Evolutionary conservation across 2,329 filamentous ascomycete species (phyloP), one percentile per base, ranked within the genome.

Genomic region (Fusarium pininemorale): DNA sequence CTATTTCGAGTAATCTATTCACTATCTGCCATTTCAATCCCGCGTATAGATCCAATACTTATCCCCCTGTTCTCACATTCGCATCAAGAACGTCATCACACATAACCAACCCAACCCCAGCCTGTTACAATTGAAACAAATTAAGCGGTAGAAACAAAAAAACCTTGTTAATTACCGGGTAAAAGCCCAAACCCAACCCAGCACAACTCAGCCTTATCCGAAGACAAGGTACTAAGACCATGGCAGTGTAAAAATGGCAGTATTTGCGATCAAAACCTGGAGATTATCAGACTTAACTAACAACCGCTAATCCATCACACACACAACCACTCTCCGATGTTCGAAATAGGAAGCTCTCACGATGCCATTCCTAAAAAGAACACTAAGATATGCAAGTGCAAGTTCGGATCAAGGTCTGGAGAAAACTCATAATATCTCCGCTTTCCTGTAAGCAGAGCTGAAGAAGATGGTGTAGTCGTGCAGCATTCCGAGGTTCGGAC

Each of bases 401-500:
- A 47, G 26, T 59, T 44, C 24, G 35, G 35, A 56, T 53, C 66
- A 58, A 42, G 50, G 24, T 50, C 18, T 41, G 44, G 9, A 10
- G 50, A 20, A 58, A 47, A 35, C 14, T 58, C 38, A 35, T 3
- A 39, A 20, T 7, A 62, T 47, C 62, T 64, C 71, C 66, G 45
- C 58, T 28, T 55, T 58, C 32, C 24, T 45, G 45, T 28, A 42
- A 66, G 59, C 47, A 41, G 51, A 32, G 30, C 26, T 7, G 13
- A 35, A 63, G 6, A 62, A 72, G 60, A 57, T 62, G 71, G 71
- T 74, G 71, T 74, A 53, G 55, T 74, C 59, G 32, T 39, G 63
- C 32, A 57, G 42, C 53, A 74, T 74, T 22, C 72, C 72, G 72
- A 74, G 72, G 72, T 51, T 72, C 69, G 54, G 58, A 24, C 9